phyloP scores from a whole-genome alignment of 2,329 filamentous ascomycete species.

The Neofusicoccum parvum region DNA sequence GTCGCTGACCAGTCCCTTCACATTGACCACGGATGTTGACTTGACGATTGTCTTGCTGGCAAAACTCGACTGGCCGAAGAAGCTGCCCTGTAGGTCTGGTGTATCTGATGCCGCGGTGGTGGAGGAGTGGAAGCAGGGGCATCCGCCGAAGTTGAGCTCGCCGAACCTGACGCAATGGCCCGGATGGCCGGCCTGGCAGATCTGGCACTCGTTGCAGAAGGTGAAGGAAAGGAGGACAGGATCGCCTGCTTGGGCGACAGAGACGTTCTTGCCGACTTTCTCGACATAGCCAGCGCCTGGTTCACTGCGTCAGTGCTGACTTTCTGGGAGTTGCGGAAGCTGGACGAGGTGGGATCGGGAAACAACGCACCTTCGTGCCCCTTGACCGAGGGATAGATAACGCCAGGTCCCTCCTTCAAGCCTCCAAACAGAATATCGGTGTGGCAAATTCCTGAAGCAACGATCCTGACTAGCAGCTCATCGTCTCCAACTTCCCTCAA shows the following conservation, averaged over 20 bases:
- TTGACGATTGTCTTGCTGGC: conserved; percentile 43
- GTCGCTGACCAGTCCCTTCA: conserved; percentile 38
- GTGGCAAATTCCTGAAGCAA: conserved; percentile 59
- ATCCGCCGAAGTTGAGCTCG: conserved; percentile 47
- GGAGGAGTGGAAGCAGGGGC: conserved; percentile 29
- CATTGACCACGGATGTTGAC: conserved; percentile 47
- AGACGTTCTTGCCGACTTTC: conserved; percentile 45
- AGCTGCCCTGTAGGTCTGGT: conserved; percentile 40
- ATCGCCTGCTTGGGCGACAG: conserved; percentile 47
- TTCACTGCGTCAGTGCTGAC: not conserved
- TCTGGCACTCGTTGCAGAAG: conserved; percentile 51
- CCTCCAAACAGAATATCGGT: conserved; percentile 55
- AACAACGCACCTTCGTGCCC: conserved; percentile 54
- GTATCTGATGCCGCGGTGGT: conserved; percentile 15
- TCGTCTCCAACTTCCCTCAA: conserved; percentile 43
- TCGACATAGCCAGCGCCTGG: conserved; percentile 50
- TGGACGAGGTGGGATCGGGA: too few species aligned
- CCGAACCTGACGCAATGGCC: conserved; percentile 55
- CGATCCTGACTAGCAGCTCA: conserved; percentile 56
- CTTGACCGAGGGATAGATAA: conserved; percentile 51
- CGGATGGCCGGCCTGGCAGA: conserved; percentile 49
- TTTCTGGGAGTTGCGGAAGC: too few species aligned
- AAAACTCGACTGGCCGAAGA: conserved; percentile 55
- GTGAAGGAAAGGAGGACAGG: conserved; percentile 52
- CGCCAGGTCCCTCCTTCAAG: conserved; percentile 31